A percentile compares a stretch with the other conserved stretches of the same genome.
Conservation (phyloP, 164 flowering plant genomes). For the Cinnamomum micranthum region DNA sequence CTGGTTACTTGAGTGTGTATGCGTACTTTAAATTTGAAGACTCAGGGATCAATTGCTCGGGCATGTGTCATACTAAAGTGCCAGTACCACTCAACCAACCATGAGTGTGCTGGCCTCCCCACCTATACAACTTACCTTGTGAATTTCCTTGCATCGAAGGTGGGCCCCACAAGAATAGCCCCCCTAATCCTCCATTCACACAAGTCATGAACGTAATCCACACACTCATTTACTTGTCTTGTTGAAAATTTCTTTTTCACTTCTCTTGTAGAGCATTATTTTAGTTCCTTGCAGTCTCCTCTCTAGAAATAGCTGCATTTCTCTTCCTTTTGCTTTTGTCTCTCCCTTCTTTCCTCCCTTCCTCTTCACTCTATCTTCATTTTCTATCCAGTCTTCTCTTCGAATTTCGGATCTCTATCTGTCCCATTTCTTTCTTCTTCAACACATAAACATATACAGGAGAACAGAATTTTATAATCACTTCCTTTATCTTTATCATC, state of each 20-base stretch:
- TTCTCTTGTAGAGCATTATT: background rate
- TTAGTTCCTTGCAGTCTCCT: background rate
- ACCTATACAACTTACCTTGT: too few species aligned
- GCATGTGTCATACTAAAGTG: too few species aligned
- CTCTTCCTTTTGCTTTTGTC: background rate
- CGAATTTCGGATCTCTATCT: constrained; percentile 3
- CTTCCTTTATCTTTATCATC: too few species aligned
- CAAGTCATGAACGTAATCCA: background rate
- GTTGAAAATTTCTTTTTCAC: background rate
- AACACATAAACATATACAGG: background rate
- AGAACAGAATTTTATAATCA: background rate
- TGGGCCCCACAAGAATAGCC: too few species aligned
- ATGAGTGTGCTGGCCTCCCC: too few species aligned
- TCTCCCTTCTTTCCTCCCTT: background rate
- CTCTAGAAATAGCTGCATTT: background rate
- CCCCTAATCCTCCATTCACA: too few species aligned
- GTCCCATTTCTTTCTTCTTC: background rate
- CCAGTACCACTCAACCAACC: too few species aligned
- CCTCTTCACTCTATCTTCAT: background rate
- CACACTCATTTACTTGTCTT: background rate
- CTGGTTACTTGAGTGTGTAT: too few species aligned
- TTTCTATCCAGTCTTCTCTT: background rate
- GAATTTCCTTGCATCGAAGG: too few species aligned
- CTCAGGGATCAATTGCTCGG: too few species aligned
- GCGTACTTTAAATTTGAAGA: too few species aligned